Conservation (phyloP, 2,329 filamentous ascomycete species). For the Microsporum ferrugineum region DNA sequence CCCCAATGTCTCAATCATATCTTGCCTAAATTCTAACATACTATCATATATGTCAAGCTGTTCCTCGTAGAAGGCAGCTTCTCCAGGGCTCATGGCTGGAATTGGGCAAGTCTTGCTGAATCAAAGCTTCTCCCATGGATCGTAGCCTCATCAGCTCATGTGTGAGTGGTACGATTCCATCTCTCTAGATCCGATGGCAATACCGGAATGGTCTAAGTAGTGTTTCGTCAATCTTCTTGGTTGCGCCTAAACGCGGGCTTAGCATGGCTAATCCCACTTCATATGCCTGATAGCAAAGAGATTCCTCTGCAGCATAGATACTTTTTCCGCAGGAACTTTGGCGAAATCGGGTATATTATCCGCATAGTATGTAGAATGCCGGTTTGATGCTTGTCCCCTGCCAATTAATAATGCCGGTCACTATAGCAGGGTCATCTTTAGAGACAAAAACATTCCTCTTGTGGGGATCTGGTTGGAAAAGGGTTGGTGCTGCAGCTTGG, state of each 20-base stretch:
- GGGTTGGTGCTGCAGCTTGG: conserved; percentile 20
- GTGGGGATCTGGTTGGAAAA: conserved; percentile 34
- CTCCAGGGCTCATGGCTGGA: conserved; percentile 10
- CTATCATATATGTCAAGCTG: conserved; percentile 12
- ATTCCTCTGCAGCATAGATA: conserved; percentile 7
- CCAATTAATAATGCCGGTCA: conserved; percentile 21
- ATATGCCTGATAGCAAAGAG: conserved; percentile 24
- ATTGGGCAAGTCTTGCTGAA: conserved; percentile 19
- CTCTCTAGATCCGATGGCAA: conserved; percentile 32
- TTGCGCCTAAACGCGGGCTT: conserved; percentile 10
- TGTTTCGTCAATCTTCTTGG: conserved; percentile 26
- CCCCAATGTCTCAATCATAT: conserved; percentile 13
- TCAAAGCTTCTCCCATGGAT: conserved; percentile 30
- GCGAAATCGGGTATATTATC: conserved; percentile 33
- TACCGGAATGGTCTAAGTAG: conserved; percentile 32
- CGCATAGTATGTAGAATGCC: conserved; percentile 12
- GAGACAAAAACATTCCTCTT: conserved; percentile 36
- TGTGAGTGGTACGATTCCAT: conserved; percentile 29
- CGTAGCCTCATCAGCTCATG: conserved; percentile 34
- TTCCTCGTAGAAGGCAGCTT: conserved; percentile 12
- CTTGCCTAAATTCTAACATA: conserved; percentile 11
- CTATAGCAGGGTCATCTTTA: conserved; percentile 25
- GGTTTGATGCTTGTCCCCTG: conserved; percentile 19
- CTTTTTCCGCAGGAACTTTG: conserved; percentile 19
- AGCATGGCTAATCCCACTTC: conserved; percentile 13